Conservation (phyloP, 345 rosid species). For the Boechera stricta region DNA sequence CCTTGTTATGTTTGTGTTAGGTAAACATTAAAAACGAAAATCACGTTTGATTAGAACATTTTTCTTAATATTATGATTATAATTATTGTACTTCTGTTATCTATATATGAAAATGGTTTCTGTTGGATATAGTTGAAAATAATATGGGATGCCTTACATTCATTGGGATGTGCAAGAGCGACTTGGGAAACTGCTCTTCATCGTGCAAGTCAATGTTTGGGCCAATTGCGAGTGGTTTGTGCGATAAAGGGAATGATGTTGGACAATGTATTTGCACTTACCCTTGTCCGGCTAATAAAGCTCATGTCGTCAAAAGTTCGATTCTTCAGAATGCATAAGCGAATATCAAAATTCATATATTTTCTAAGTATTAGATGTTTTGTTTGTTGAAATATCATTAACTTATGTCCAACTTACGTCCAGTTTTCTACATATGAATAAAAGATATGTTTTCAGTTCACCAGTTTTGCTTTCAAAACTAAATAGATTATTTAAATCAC, state of each 20-base stretch:
- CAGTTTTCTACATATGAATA: neutral
- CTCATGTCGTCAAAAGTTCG: neutral
- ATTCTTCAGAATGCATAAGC: neutral
- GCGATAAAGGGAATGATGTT: neutral
- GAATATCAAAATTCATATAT: neutral
- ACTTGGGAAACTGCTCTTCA: neutral
- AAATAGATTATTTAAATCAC: no score
- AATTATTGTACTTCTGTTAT: neutral
- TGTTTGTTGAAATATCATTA: neutral
- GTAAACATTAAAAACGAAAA: neutral
- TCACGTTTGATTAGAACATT: no score
- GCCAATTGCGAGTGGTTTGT: neutral
- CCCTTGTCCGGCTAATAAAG: slow-evolving; percentile 1
- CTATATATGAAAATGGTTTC: neutral
- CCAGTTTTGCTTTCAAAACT: neutral
- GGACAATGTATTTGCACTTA: neutral
- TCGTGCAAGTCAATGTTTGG: neutral
- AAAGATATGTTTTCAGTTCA: neutral
- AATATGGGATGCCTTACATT: neutral
- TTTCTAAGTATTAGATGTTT: neutral
- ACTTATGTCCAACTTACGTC: neutral
- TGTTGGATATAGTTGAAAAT: neutral
- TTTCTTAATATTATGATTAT: no score
- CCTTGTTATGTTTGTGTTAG: neutral
- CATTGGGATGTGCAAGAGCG: neutral